These are phyloP conservation scores for Candida parachauliodes DNA, from an alignment of 805 yeast species.

Conservation along the genomic window DNA sequence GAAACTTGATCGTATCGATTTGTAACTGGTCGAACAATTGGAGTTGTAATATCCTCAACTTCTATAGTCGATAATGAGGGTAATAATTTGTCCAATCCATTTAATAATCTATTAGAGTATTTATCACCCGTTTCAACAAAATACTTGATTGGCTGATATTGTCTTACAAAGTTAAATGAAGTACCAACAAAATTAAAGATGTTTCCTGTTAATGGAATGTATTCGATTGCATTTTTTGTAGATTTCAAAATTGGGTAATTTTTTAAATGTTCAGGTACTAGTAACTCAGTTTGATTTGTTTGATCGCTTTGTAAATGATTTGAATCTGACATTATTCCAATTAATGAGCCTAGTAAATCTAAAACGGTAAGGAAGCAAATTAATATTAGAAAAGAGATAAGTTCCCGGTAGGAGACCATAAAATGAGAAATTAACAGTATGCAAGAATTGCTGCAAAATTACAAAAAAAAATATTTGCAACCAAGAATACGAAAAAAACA, in stretches of 20 bases:
- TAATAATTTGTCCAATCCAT: slow-evolving; percentile 50
- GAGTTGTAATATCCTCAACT: slow-evolving; percentile 44
- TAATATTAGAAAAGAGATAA: slow-evolving; percentile 9
- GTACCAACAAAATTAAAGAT: slow-evolving; percentile 30
- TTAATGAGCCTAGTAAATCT: slow-evolving; percentile 8
- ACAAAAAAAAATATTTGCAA: slow-evolving; percentile 6
- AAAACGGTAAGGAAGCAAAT: slow-evolving; percentile 10
- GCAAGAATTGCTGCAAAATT: slow-evolving; percentile 2
- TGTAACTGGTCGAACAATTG: slow-evolving; percentile 50
- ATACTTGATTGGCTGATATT: slow-evolving; percentile 38
- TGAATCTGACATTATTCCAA: slow-evolving; percentile 2
- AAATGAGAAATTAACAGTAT: slow-evolving; percentile 1
- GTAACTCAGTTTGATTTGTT: not conserved
- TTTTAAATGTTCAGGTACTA: slow-evolving; percentile 31
- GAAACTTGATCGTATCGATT: slow-evolving; percentile 21
- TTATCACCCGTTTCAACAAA: slow-evolving; percentile 49
- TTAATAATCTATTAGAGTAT: slow-evolving; percentile 52
- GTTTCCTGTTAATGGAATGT: slow-evolving; percentile 35
- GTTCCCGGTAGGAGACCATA: slow-evolving; percentile 9
- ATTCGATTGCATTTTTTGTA: slow-evolving; percentile 29
- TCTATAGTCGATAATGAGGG: slow-evolving; percentile 60
- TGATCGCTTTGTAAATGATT: not conserved
- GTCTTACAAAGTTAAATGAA: slow-evolving; percentile 16
- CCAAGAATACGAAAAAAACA: not conserved
- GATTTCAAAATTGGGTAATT: slow-evolving; percentile 48